phyloP scores from a whole-genome alignment of 169 alveolate species.

The Plasmodium fragile region DNA sequence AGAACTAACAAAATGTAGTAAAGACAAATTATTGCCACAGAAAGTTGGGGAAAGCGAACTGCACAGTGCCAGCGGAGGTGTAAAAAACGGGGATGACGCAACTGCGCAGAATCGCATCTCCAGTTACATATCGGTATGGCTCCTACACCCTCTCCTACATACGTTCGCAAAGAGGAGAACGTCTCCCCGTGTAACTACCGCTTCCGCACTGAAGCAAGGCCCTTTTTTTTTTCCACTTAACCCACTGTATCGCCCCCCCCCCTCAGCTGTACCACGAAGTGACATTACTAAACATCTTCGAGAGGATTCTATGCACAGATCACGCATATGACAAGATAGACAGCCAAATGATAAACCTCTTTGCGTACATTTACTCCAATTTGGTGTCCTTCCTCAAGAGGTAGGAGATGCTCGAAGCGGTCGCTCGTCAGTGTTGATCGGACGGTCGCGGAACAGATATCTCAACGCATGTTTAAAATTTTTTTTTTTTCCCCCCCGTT shows the following conservation, averaged over 20 bases:
- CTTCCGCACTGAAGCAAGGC: not conserved
- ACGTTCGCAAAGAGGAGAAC: not conserved
- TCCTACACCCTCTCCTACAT: not conserved
- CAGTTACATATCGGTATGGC: constrained; percentile 52
- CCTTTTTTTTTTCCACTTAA: not conserved
- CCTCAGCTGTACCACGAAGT: constrained; percentile 66
- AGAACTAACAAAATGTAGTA: constrained; percentile 15
- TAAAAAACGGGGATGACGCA: constrained; percentile 9
- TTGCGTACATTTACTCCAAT: constrained; percentile 48
- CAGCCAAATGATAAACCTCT: constrained; percentile 32
- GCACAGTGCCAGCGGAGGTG: not conserved
- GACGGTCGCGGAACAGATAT: not conserved
- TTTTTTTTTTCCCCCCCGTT: not conserved
- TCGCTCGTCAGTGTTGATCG: not conserved
- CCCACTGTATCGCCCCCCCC: not conserved
- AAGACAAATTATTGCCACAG: not conserved
- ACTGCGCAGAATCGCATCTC: constrained; percentile 12
- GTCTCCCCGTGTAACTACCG: not conserved
- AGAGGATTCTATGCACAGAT: constrained; percentile 37
- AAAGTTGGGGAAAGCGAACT: not conserved
- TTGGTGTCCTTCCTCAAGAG: constrained; percentile 60
- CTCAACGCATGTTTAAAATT: not conserved
- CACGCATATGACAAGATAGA: constrained; percentile 55
- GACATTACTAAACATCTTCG: constrained; percentile 49
- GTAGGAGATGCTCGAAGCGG: not conserved